These are phyloP conservation scores for Sporobolomyces roseus DNA, from an alignment of 768 basidiomycete genomes.

Conservation along the genomic window DNA sequence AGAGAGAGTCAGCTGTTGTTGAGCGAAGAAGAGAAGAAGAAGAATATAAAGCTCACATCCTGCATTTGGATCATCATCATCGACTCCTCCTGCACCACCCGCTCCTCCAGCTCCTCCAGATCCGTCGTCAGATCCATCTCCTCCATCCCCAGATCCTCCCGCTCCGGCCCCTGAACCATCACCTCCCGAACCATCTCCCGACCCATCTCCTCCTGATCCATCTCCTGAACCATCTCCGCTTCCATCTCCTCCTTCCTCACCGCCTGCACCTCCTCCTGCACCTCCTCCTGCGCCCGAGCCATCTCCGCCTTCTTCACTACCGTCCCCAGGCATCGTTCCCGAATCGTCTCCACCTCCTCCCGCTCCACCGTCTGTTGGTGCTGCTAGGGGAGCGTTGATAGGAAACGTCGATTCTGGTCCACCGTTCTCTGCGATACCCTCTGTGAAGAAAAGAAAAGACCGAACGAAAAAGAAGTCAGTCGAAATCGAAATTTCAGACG, in stretches of 20 bases:
- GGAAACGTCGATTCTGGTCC: constrained; percentile 13
- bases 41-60: constrained; percentile 2
- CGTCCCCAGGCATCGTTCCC: neutral
- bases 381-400: constrained; percentile 13
- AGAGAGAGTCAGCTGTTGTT: neutral
- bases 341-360: neutral
- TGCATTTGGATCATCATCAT: constrained; percentile 3
- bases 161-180: neutral
- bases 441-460: neutral
- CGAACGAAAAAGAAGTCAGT: neutral
- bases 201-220: too few relatives aligned
- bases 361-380: constrained; percentile 1
- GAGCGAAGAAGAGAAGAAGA: neutral
- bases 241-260: constrained; percentile 14
- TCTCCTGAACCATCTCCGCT: constrained; percentile 5
- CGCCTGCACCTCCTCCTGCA: constrained; percentile 1
- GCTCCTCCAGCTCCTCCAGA: neutral
- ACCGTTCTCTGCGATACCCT: constrained; percentile 22
- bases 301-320: neutral
- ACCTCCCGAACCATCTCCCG: neutral
- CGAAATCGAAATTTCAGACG: neutral
- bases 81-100: neutral
- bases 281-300: neutral
- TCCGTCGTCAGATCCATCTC: neutral
- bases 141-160: neutral